These are phyloP conservation scores for Penicillium sp. DNA, from an alignment of 2,329 filamentous ascomycete genomes.

Conservation along the genomic window DNA sequence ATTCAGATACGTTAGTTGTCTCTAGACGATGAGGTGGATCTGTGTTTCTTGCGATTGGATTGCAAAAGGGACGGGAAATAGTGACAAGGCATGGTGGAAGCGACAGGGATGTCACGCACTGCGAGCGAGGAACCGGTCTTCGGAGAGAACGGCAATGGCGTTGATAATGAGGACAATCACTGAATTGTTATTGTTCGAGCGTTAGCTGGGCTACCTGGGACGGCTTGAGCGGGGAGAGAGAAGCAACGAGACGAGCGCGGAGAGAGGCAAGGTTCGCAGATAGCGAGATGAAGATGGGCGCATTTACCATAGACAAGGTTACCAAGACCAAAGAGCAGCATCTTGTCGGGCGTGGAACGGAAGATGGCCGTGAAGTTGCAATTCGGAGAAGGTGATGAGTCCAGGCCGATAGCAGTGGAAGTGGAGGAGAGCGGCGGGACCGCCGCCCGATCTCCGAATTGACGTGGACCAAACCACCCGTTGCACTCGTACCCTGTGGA, in stretches of 20 bases:
- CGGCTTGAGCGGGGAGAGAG: not conserved
- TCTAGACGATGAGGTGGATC: not conserved
- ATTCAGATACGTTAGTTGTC: slow-evolving; percentile 4
- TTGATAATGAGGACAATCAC: slow-evolving; percentile 86
- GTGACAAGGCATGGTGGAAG: too few species aligned
- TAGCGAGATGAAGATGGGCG: too few species aligned
- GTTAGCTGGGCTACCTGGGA: too few species aligned
- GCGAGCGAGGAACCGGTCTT: slow-evolving; percentile 86
- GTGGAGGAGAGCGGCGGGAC: not conserved
- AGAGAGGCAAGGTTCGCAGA: too few species aligned
- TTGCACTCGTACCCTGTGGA: too few species aligned
- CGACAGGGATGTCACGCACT: slow-evolving; percentile 43
- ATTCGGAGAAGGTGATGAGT: too few species aligned
- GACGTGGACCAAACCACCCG: slow-evolving; percentile 1
- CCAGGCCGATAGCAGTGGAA: too few species aligned
- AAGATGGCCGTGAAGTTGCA: too few species aligned
- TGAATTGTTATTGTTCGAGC: too few species aligned
- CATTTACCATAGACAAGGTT: slow-evolving; percentile 66
- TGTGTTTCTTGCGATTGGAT: not conserved
- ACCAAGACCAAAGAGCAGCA: slow-evolving; percentile 65
- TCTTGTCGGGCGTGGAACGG: slow-evolving; percentile 29
- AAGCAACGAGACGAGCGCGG: too few species aligned
- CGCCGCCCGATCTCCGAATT: slow-evolving; percentile 17
- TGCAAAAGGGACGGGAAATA: too few species aligned
- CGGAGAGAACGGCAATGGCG: slow-evolving; percentile 85